Conservation (phyloP, 2,329 filamentous ascomycete species). For the Pseudocercospora musae region DNA sequence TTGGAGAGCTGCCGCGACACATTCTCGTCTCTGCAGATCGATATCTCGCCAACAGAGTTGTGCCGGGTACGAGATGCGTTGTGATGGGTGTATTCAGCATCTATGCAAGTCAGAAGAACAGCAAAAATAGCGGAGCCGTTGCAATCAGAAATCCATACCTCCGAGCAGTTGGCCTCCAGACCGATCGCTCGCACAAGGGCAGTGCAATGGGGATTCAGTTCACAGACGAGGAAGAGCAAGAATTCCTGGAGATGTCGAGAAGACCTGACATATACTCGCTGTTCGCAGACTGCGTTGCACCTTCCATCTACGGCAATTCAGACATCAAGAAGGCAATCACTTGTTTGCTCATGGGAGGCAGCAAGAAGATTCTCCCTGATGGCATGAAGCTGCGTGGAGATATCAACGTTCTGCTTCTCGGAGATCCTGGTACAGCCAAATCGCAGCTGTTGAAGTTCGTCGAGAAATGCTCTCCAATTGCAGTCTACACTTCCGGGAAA, state of each 20-base stretch:
- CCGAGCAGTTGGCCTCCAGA: conserved; percentile 86
- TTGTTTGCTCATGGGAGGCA: conserved; percentile 87
- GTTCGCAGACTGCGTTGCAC: conserved; percentile 89
- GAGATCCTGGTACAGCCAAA: conserved; percentile 97
- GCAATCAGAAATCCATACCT: conserved; percentile 95
- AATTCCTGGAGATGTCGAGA: conserved; percentile 87
- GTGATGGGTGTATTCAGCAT: conserved; percentile 98
- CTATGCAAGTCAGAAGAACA: conserved; percentile 81
- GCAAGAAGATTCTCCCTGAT: conserved; percentile 95
- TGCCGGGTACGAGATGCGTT: conserved; percentile 90
- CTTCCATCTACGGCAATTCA: conserved; percentile 91
- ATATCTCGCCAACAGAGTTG: conserved; percentile 91
- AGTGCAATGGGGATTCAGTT: conserved; percentile 68
- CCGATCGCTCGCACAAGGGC: conserved; percentile 84
- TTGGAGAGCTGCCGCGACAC: conserved; percentile 90
- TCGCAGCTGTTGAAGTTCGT: conserved; percentile 97
- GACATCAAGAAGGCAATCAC: conserved; percentile 98
- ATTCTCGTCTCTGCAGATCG: conserved; percentile 95
- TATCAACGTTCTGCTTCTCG: conserved; percentile 93
- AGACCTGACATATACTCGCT: conserved; percentile 87
- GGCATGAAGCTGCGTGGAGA: conserved; percentile 97
- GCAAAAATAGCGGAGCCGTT: conserved; percentile 77
- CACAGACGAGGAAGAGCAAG: conserved; percentile 93
- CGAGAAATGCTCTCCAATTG: conserved; percentile 91
- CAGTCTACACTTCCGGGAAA: conserved; percentile 98